Evolutionary conservation across 306 rosid species (phyloP).

Genomic region (Vigna radiata): DNA sequence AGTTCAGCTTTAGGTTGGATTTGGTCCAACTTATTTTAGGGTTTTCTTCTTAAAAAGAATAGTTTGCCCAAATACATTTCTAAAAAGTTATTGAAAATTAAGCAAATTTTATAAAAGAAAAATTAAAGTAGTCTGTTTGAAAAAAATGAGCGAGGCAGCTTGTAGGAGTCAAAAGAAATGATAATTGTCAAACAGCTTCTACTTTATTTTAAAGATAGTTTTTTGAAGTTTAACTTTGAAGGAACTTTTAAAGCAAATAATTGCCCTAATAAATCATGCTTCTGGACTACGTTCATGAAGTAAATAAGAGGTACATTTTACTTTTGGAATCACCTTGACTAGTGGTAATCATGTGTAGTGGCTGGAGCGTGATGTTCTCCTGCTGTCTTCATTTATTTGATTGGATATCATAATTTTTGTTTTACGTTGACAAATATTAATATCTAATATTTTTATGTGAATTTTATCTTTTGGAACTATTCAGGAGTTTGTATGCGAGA

Average conservation of each 20-base stretch:
- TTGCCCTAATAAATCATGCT: slow-evolving; percentile 1
- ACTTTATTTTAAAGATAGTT: background rate
- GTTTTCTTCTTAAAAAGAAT: background rate
- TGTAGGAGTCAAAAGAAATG: background rate
- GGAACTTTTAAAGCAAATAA: background rate
- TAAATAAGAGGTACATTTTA: slow-evolving; percentile 33
- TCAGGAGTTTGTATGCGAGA: slow-evolving; percentile 84
- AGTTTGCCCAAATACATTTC: no score
- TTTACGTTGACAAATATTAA: slow-evolving; percentile 12
- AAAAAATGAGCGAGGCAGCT: background rate
- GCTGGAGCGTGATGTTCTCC: slow-evolving; percentile 8
- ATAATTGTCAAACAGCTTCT: background rate
- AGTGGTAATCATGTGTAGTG: slow-evolving; percentile 5
- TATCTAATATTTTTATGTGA: slow-evolving; percentile 11
- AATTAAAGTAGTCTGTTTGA: background rate
- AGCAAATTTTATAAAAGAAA: background rate
- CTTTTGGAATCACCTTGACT: slow-evolving; percentile 17
- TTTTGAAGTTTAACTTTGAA: background rate
- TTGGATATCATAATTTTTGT: slow-evolving; percentile 9
- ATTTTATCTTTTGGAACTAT: slow-evolving; percentile 37
- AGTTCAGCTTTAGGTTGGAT: background rate
- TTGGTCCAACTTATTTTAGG: background rate
- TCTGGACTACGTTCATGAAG: slow-evolving; percentile 13
- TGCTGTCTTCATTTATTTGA: background rate
- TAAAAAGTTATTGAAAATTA: background rate